Evolutionary conservation across 345 rosid species (phyloP), one percentile per base, ranked within the genome.

Genomic region (Camelina hispida): DNA sequence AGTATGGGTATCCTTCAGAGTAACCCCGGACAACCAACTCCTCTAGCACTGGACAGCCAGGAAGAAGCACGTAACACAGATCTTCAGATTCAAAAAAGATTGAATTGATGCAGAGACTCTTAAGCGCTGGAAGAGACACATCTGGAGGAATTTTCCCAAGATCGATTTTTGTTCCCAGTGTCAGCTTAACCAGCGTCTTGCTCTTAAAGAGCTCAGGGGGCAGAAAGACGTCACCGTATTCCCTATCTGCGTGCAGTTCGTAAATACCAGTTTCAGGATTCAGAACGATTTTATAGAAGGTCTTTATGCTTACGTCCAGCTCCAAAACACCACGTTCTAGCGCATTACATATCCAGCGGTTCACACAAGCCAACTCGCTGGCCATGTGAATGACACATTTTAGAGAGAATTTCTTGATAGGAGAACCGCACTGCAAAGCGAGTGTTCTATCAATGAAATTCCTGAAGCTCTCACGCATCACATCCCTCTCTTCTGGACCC

Each of bases 141-240:
- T 55, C 4, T 62, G 54, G 0, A 52, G 35, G 54, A 30, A 52
- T 1, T 0, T 11, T 13, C 0, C 9, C 42, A 28, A 17, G 4
- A 17, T 1, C 1, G 2, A 2, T 12, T 3, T 0, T 13, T 1
- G 68, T 51, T 16, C 62, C 68, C 23, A 72, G 40, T 2, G 62
- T 23, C 17, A 71, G 68, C 61, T 61, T 71, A 38, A 71, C 75
- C 13, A 71, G 52, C 0, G 68, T 50, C 6, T 23, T 71, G 75
- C 68, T 22, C 11, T 2, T 11, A 1, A 23, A 23, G 40, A 71
- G 13, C 30, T 37, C 14, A 4, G 13, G 6, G 28, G 75, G 67
- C 9, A 60, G 48, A 48, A 1, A 6, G 5, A 4, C 1, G 0
- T 6, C 9, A 35, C 38, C 9, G 38, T 7, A 6, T 7, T 7